Conservation (phyloP, 2,329 filamentous ascomycete genomes). For the Tolypocladium endophyticum region DNA sequence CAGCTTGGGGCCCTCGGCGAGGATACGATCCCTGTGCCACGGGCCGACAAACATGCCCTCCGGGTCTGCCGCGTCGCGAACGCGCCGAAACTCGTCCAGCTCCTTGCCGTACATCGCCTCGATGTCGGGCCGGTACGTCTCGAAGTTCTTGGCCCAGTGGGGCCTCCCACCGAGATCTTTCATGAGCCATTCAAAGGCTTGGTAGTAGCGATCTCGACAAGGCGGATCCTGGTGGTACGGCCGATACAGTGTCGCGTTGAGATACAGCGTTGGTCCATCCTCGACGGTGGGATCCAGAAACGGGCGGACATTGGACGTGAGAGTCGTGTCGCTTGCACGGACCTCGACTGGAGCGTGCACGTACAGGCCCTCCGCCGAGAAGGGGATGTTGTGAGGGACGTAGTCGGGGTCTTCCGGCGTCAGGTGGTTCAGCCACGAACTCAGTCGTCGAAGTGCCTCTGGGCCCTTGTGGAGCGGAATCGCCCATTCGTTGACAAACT, state of each 20-base stretch:
- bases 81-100: conserved; percentile 53
- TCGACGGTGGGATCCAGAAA: conserved; percentile 59
- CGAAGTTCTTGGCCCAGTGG: conserved; percentile 92
- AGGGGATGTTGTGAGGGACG: conserved; percentile 61
- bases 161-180: conserved; percentile 69
- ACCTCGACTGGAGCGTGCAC: conserved; percentile 90
- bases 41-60: conserved; percentile 83
- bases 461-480: conserved; percentile 78
- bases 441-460: conserved; percentile 73
- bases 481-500: conserved; percentile 98
- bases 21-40: conserved; percentile 70
- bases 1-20: conserved; percentile 24
- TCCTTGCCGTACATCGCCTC: conserved; percentile 58
- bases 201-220: conserved; percentile 67
- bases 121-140: conserved; percentile 48
- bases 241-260: conserved; percentile 83
- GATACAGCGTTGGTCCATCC: conserved; percentile 67
- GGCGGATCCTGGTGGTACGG: conserved; percentile 72
- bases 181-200: conserved; percentile 88
- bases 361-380: conserved; percentile 67
- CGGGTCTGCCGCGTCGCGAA: conserved; percentile 63
- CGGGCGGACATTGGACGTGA: conserved; percentile 24
- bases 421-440: conserved; percentile 68
- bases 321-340: conserved; percentile 63
- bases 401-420: conserved; percentile 53